Conservation (phyloP, 768 basidiomycete species). For the Tephrocybe sp. region DNA sequence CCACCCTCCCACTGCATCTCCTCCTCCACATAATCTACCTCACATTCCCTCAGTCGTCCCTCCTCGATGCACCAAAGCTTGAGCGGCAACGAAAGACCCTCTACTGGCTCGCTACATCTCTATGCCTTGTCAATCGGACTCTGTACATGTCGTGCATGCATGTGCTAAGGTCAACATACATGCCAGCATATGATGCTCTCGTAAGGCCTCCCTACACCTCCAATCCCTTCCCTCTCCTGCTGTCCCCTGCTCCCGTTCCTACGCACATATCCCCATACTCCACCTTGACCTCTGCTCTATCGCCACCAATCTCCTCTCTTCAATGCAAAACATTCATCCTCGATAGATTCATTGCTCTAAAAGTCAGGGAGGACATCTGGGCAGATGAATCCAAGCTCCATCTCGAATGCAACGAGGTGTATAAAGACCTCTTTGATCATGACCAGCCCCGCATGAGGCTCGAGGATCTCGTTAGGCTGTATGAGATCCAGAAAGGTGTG, state of each 20-base stretch:
- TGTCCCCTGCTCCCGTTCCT: slow-evolving; percentile 12
- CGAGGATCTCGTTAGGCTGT: slow-evolving; percentile 68
- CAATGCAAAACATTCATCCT: slow-evolving; percentile 77
- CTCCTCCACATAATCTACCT: slow-evolving; percentile 69
- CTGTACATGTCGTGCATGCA: slow-evolving; percentile 85
- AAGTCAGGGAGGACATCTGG: slow-evolving; percentile 79
- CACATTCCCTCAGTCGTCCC: slow-evolving; percentile 52
- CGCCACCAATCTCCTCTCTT: slow-evolving; percentile 37
- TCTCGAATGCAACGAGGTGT: slow-evolving; percentile 72
- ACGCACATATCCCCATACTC: slow-evolving; percentile 20
- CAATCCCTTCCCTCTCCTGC: slow-evolving; percentile 69
- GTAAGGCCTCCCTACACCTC: slow-evolving; percentile 71
- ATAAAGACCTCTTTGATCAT: slow-evolving; percentile 78
- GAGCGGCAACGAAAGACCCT: slow-evolving; percentile 65
- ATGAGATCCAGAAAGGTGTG: slow-evolving; percentile 41
- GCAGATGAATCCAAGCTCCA: slow-evolving; percentile 74
- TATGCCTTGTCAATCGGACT: slow-evolving; percentile 65
- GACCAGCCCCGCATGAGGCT: slow-evolving; percentile 70
- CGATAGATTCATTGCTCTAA: slow-evolving; percentile 79
- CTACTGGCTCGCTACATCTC: slow-evolving; percentile 64
- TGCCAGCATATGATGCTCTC: slow-evolving; percentile 61
- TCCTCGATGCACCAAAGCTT: slow-evolving; percentile 37
- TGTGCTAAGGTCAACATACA: slow-evolving; percentile 73
- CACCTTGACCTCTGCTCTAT: slow-evolving; percentile 11
- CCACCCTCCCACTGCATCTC: slow-evolving; percentile 56